A percentile compares a stretch with the other conserved stretches of the same genome.
phyloP scores from a whole-genome alignment of 108 stramenopile genomes.

The Nitzschia sp. region DNA sequence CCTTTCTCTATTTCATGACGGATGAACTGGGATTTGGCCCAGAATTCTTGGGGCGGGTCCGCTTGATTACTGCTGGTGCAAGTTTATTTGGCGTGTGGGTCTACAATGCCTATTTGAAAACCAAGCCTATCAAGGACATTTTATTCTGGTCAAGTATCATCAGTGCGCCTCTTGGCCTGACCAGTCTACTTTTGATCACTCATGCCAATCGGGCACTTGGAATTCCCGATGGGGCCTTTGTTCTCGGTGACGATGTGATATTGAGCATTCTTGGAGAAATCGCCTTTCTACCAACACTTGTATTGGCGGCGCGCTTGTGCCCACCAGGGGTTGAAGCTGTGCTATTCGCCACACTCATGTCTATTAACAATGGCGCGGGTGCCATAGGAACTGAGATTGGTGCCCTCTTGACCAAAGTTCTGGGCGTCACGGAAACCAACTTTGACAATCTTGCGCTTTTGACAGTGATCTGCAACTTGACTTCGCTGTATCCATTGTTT shows the following conservation, averaged over 20 bases:
- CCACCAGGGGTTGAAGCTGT: slow-evolving; percentile 95
- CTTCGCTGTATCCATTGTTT: slow-evolving; percentile 83
- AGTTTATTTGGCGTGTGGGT: slow-evolving; percentile 85
- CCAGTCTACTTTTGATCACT: slow-evolving; percentile 81
- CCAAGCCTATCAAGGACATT: slow-evolving; percentile 75
- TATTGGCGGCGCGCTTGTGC: slow-evolving; percentile 90
- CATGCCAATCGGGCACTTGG: slow-evolving; percentile 85
- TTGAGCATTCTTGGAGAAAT: slow-evolving; percentile 88
- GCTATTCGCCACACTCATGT: slow-evolving; percentile 91
- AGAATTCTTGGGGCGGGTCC: slow-evolving; percentile 90
- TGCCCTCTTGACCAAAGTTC: slow-evolving; percentile 75
- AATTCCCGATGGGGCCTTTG: slow-evolving; percentile 91
- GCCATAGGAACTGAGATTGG: slow-evolving; percentile 90
- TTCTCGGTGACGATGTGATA: slow-evolving; percentile 91
- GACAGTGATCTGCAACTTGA: slow-evolving; percentile 86
- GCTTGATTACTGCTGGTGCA: slow-evolving; percentile 81
- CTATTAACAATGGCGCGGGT: slow-evolving; percentile 89
- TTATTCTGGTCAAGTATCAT: slow-evolving; percentile 82
- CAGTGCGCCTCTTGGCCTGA: slow-evolving; percentile 72
- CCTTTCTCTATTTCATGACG: slow-evolving; percentile 93
- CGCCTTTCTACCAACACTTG: slow-evolving; percentile 94
- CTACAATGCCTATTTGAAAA: slow-evolving; percentile 59
- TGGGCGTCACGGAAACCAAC: slow-evolving; percentile 88
- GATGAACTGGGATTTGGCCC: slow-evolving; percentile 91
- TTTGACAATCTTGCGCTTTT: slow-evolving; percentile 86